A percentile compares a stretch with the other conserved stretches of the same genome.
Evolutionary conservation across 345 rosid species (phyloP).

Genomic region (Linum lewisii): DNA sequence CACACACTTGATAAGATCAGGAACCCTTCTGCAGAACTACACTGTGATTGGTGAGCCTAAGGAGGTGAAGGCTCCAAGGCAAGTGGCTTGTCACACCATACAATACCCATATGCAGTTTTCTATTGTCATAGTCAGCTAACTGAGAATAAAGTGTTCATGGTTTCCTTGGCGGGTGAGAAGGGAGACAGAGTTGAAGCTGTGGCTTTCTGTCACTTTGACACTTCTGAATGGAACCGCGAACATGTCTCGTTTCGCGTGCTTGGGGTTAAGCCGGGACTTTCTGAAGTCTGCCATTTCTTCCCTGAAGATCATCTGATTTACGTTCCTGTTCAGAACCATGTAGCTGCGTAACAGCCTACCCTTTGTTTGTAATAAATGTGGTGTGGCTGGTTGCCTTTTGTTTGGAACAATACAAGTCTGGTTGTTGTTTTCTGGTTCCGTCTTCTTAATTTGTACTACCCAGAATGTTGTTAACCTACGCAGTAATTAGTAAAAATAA

Average conservation of each 20-base stretch:
- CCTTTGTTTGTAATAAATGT: no score
- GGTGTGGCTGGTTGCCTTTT: no score
- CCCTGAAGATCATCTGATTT: slow-evolving; percentile 28
- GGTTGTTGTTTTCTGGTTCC: no score
- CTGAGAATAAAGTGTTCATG: slow-evolving; percentile 22
- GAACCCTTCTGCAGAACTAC: slow-evolving; percentile 23
- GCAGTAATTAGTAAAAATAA: no score
- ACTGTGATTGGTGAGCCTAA: slow-evolving; percentile 15
- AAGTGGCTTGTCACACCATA: slow-evolving; percentile 34
- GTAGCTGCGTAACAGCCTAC: background rate
- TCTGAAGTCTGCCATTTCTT: slow-evolving; percentile 40
- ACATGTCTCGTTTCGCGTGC: slow-evolving; percentile 27
- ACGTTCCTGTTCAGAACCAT: slow-evolving; percentile 17
- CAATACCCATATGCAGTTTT: slow-evolving; percentile 31
- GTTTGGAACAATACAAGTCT: no score
- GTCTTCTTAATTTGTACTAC: no score
- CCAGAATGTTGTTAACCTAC: no score
- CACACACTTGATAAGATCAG: slow-evolving; percentile 13
- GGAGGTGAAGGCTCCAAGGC: slow-evolving; percentile 22
- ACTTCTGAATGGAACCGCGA: slow-evolving; percentile 31
- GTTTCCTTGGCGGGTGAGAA: slow-evolving; percentile 28
- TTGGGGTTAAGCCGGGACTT: slow-evolving; percentile 26
- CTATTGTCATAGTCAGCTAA: slow-evolving; percentile 33
- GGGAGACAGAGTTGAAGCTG: slow-evolving; percentile 28
- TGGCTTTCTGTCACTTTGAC: slow-evolving; percentile 43